Percentiles rank a stretch among this genome's conserved stretches.
Conservation (phyloP, 257 asterid species). For the Salvia splendens region DNA sequence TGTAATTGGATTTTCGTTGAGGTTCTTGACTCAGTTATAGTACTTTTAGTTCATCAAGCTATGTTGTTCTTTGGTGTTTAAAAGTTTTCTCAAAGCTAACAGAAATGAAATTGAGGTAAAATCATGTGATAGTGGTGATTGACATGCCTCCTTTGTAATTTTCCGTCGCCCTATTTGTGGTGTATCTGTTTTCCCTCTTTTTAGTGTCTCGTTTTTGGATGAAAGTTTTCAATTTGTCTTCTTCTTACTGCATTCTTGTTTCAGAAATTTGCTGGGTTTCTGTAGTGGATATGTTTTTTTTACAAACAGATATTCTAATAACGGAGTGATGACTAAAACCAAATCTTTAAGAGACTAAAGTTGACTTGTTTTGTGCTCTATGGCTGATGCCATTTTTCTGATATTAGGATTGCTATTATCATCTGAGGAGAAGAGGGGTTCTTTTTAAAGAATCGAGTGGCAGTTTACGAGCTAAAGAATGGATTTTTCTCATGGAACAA, state of each 20-base stretch:
- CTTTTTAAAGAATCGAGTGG: conserved; percentile 27
- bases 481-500: conserved; percentile 34
- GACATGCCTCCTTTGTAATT: not conserved
- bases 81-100: not conserved
- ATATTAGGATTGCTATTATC: conserved; percentile 32
- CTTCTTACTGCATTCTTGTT: not conserved
- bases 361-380: conserved; percentile 13
- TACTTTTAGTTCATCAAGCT: conserved; percentile 28
- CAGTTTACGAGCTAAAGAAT: conserved; percentile 29
- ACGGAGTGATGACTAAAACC: conserved; percentile 5
- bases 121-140: not conserved
- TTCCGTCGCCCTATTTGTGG: not conserved
- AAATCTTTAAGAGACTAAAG: not conserved
- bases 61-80: not conserved
- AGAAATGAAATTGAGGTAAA: not conserved
- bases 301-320: not conserved
- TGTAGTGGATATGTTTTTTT: not conserved
- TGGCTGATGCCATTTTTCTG: conserved; percentile 26
- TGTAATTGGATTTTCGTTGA: conserved; percentile 7
- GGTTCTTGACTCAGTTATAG: conserved; percentile 13
- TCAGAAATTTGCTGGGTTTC: not conserved
- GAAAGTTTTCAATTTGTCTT: conserved; percentile 6
- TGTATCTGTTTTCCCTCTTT: not conserved
- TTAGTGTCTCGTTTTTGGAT: not conserved
- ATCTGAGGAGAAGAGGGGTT: conserved; percentile 4